Percentiles rank a stretch among this genome's conserved stretches.
Conservation (phyloP, 306 rosid species). For the Sicyos edulis region DNA sequence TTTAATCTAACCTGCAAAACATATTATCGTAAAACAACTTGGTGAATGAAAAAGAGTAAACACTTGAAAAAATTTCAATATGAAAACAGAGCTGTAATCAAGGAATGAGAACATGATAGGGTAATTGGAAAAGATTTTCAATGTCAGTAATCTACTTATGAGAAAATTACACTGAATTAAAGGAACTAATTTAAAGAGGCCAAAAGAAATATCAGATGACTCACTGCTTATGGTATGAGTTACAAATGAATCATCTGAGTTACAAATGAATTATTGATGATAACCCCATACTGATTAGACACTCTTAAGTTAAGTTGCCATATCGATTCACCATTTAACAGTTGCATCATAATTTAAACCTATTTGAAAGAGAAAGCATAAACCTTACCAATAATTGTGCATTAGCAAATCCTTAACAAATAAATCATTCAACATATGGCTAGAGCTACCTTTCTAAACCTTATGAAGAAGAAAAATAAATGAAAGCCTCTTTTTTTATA, state of each 20-base stretch:
- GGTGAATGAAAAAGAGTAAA: constrained; percentile 3
- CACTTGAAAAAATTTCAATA: neutral
- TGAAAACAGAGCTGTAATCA: neutral
- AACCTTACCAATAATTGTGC: too few species aligned
- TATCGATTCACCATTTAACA: neutral
- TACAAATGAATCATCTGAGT: constrained; percentile 2
- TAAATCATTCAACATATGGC: neutral
- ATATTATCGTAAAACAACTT: neutral
- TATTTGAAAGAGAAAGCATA: neutral
- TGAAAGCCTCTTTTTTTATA: neutral
- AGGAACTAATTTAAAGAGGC: neutral
- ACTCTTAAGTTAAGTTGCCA: neutral
- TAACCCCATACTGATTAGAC: neutral
- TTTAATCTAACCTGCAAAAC: constrained; percentile 76
- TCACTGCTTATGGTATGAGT: neutral
- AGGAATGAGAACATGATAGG: neutral
- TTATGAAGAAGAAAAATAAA: neutral
- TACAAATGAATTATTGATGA: neutral
- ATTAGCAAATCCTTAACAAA: neutral
- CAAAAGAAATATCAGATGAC: neutral
- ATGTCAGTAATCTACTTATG: neutral
- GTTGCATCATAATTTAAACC: neutral
- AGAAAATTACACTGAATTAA: neutral
- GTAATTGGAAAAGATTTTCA: neutral
- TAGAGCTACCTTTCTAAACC: neutral